Conservation (phyloP, 495 filamentous ascomycete species). For the Cenococcum geophilum region DNA sequence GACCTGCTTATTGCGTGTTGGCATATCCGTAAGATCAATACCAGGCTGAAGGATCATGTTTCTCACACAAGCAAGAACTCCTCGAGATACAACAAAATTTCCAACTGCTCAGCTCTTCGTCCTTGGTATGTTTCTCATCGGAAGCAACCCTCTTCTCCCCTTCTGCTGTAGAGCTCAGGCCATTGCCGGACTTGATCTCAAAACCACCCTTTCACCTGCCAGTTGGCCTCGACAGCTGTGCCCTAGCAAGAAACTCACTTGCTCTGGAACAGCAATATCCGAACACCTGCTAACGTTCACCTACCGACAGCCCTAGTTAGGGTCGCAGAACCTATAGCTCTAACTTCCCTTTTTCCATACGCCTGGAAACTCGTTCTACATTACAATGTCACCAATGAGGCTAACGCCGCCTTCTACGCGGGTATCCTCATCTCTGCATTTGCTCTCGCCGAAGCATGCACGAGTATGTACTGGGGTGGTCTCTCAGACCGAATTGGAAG, state of each 20-base stretch:
- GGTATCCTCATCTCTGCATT: conserved; percentile 83
- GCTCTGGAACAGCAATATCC: not conserved
- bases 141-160: not conserved
- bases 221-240: not conserved
- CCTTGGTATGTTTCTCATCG: conserved; percentile 50
- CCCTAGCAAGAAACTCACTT: conserved; percentile 1
- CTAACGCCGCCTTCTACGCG: conserved; percentile 74
- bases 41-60: conserved; percentile 33
- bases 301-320: conserved; percentile 57
- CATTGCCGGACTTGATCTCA: not conserved
- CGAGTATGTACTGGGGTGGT: conserved; percentile 75
- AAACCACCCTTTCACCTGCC: not conserved
- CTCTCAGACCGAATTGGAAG: conserved; percentile 76
- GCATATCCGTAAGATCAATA: conserved; percentile 34
- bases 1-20: conserved; percentile 26
- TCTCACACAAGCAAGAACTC: conserved; percentile 40
- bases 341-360: conserved; percentile 84
- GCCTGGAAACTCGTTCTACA: conserved; percentile 76
- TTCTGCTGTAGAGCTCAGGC: not conserved
- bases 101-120: conserved; percentile 72
- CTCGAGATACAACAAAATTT: conserved; percentile 56
- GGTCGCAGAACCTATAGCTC: conserved; percentile 80
- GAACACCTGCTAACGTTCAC: not conserved
- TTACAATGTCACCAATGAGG: conserved; percentile 59
- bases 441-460: conserved; percentile 69